Evolutionary conservation across 1,139 yeast genomes (phyloP), one percentile per base, ranked within the genome.

Genomic region (Arxiozyma slooffiae): DNA sequence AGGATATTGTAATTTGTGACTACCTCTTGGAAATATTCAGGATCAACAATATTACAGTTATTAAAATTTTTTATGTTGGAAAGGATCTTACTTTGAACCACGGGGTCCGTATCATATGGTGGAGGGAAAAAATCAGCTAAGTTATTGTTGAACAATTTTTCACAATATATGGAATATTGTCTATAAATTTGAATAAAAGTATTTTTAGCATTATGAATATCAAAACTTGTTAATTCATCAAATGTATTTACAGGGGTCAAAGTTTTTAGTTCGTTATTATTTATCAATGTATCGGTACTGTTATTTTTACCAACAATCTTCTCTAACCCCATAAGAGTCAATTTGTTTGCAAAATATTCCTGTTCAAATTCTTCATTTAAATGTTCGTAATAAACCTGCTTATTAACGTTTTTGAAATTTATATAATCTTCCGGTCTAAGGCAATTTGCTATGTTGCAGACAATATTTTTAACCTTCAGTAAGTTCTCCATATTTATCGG

Each of bases 311-410:
- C 54, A 1, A 60, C 68, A 18, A 55, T 56, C 20, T 70, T 66
- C 81, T 83, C 79, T 5, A 79, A 61, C 0, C 75, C 78, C 67
- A 84, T 71, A 26, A 61, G 64, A 54, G 64, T 68, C 48, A 85
- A 67, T 60, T 76, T 72, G 5, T 70, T 58, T 5, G 75, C 62
- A 90, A 90, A 85, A 23, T 80, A 61, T 17, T 63, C 60, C 7
- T 62, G 66, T 49, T 67, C 59, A 59, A 61, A 58, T 6, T 65
- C 65, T 16, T 68, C 64, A 39, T 66, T 61, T 44, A 71, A 61
- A 46, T 71, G 69, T 17, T 60, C 55, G 44, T 69, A 63, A 53
- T 71, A 70, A 7, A 75, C 70, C 3, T 26, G 44, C 40, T 57
- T 62, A 46, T 58, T 53, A 49, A 54, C 45, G 58, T 60, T 56